Conservation (phyloP, 148 eudicot genomes). For the Rhododendron ferrugineum region DNA sequence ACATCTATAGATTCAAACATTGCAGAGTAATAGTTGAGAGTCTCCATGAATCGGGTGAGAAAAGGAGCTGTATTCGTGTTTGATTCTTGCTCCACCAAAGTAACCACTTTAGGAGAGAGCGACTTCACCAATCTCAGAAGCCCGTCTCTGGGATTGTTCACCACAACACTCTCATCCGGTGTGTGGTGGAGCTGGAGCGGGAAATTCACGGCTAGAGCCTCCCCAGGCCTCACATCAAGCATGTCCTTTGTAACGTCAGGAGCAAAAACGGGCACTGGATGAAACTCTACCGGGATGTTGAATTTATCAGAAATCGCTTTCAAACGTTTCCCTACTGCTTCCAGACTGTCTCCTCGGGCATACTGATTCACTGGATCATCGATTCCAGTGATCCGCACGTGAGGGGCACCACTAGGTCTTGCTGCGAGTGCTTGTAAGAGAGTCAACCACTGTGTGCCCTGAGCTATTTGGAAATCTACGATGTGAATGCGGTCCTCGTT, state of each 20-base stretch:
- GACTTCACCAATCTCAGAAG: slow-evolving; percentile 72
- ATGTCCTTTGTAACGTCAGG: slow-evolving; percentile 56
- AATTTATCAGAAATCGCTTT: slow-evolving; percentile 52
- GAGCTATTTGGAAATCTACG: slow-evolving; percentile 77
- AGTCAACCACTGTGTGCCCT: slow-evolving; percentile 92
- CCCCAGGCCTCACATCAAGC: slow-evolving; percentile 68
- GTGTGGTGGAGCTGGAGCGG: slow-evolving; percentile 90
- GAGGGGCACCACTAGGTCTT: slow-evolving; percentile 71
- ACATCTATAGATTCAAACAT: slow-evolving; percentile 91
- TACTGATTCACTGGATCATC: slow-evolving; percentile 69
- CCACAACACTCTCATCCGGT: slow-evolving; percentile 87
- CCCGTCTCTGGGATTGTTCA: slow-evolving; percentile 74
- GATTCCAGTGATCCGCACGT: slow-evolving; percentile 78
- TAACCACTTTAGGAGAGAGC: slow-evolving; percentile 66
- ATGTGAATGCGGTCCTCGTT: slow-evolving; percentile 74
- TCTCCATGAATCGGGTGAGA: slow-evolving; percentile 57
- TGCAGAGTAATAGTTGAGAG: slow-evolving; percentile 71
- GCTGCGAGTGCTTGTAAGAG: slow-evolving; percentile 88
- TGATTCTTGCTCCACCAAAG: slow-evolving; percentile 89
- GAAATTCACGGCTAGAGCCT: slow-evolving; percentile 84
- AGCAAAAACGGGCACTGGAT: slow-evolving; percentile 55
- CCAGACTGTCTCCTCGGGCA: slow-evolving; percentile 74
- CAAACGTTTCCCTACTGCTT: slow-evolving; percentile 47
- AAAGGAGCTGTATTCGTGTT: slow-evolving; percentile 88
- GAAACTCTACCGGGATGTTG: slow-evolving; percentile 67